phyloP scores from a whole-genome alignment of 345 rosid genomes.

The Cochlearia excelsa region DNA sequence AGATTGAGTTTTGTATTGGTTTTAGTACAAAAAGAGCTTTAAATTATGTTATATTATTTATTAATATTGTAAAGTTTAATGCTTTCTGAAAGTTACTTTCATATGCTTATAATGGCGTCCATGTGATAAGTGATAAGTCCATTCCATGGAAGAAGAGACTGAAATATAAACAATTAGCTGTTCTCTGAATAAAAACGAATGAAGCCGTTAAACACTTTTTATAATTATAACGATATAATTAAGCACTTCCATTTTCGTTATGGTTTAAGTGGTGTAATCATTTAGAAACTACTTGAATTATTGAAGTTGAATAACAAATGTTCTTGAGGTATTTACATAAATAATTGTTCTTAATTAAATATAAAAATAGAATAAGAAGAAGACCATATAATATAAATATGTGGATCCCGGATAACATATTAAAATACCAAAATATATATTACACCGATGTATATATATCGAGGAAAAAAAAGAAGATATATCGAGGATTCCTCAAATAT shows the following conservation, averaged over 20 bases:
- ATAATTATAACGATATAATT: neutral
- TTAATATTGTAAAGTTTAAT: conserved; percentile 22
- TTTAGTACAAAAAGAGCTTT: conserved; percentile 27
- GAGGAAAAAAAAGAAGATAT: too few relatives aligned
- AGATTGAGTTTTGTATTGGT: conserved; percentile 30
- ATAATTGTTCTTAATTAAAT: too few relatives aligned
- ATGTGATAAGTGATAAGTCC: conserved; percentile 20
- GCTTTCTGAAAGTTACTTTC: conserved; percentile 28
- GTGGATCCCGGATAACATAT: too few relatives aligned
- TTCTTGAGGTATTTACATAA: neutral
- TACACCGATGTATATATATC: too few relatives aligned
- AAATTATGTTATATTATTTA: conserved; percentile 10
- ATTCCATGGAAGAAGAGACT: conserved; percentile 22
- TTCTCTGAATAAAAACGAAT: neutral
- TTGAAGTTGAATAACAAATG: conserved; percentile 9
- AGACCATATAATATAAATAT: too few relatives aligned
- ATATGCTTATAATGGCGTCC: conserved; percentile 33
- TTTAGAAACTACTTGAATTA: conserved; percentile 20
- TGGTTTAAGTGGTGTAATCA: conserved; percentile 11
- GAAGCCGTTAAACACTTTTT: neutral
- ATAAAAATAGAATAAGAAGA: too few relatives aligned
- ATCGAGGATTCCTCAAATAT: too few relatives aligned
- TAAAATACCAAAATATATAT: too few relatives aligned
- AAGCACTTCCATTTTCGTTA: conserved; percentile 1
- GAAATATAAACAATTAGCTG: neutral